A percentile compares a stretch with the other conserved stretches of the same genome.
phyloP scores from a whole-genome alignment of 441 rosid species.

The Euphorbia celastroides region DNA sequence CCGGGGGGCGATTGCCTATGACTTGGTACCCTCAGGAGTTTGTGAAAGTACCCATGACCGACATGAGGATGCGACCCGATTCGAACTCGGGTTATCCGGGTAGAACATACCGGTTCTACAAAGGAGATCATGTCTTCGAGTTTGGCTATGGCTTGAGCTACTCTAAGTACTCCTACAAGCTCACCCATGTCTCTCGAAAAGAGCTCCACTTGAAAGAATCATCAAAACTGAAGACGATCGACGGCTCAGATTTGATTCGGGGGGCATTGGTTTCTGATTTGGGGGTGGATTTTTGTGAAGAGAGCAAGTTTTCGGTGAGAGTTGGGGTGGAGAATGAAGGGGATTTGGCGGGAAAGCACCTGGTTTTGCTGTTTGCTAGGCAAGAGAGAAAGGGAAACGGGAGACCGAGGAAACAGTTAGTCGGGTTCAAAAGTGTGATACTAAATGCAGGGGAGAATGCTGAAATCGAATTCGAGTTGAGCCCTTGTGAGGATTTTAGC shows the following conservation, averaged over 20 bases:
- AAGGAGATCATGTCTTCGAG: slow-evolving; percentile 52
- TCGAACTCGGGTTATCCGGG: slow-evolving; percentile 65
- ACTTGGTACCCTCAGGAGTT: slow-evolving; percentile 91
- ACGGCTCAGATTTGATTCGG: slow-evolving; percentile 25
- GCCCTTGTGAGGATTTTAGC: slow-evolving; percentile 63
- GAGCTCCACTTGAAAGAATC: slow-evolving; percentile 38
- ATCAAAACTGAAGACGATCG: slow-evolving; percentile 6
- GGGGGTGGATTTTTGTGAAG: slow-evolving; percentile 38
- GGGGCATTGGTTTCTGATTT: slow-evolving; percentile 42
- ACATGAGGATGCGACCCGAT: slow-evolving; percentile 73
- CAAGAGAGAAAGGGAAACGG: slow-evolving; percentile 43
- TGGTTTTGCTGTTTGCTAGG: slow-evolving; percentile 56
- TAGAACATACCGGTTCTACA: slow-evolving; percentile 71
- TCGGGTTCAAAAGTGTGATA: slow-evolving; percentile 66
- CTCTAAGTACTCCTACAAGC: slow-evolving; percentile 49
- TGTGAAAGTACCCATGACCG: slow-evolving; percentile 67
- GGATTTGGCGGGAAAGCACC: slow-evolving; percentile 69
- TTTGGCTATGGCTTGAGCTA: slow-evolving; percentile 80
- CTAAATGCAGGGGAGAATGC: slow-evolving; percentile 47
- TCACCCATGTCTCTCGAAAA: slow-evolving; percentile 23
- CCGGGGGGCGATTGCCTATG: slow-evolving; percentile 85
- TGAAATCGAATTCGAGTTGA: slow-evolving; percentile 51
- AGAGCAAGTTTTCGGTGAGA: slow-evolving; percentile 34
- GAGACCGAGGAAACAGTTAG: slow-evolving; percentile 55
- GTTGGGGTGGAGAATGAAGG: slow-evolving; percentile 65